phyloP scores from a whole-genome alignment of 2,329 filamentous ascomycete species.

The Beauveria bassiana region DNA sequence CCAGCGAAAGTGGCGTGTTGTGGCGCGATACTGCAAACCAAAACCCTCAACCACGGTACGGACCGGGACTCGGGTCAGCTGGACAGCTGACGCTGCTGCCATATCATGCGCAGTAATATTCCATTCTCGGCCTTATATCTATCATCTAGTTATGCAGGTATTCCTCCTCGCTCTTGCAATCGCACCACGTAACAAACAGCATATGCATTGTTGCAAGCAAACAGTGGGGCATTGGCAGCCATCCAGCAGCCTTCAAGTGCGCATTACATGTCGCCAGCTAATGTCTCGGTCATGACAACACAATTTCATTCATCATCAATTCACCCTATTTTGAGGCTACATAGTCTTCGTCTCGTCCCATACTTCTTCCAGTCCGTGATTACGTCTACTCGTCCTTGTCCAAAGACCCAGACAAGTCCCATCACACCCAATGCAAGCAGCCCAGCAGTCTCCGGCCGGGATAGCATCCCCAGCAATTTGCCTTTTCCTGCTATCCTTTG shows the following conservation, averaged over 20 bases:
- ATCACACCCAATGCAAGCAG: not conserved
- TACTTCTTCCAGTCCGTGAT: not conserved
- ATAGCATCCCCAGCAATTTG: not conserved
- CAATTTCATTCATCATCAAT: not conserved
- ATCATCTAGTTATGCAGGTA: not conserved
- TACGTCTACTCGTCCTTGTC: not conserved
- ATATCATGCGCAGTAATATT: not conserved
- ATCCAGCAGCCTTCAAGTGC: not conserved
- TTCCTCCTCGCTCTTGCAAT: not conserved
- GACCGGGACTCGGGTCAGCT: not conserved
- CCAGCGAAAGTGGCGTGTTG: conserved; percentile 3
- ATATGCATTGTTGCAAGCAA: not conserved
- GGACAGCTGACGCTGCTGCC: not conserved
- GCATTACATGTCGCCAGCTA: not conserved
- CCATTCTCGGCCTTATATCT: not conserved
- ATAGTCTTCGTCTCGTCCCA: not conserved
- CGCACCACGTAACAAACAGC: not conserved
- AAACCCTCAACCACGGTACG: not conserved
- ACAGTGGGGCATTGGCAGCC: not conserved
- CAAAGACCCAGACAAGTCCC: not conserved
- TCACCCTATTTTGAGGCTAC: conserved; percentile 7
- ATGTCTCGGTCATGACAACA: not conserved
- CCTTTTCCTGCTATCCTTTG: not conserved
- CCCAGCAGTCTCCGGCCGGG: not conserved
- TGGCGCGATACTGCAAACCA: not conserved